Base-by-base conservation (phyloP, 345 rosid genomes). In the Geranium rotundifolium region DNA sequence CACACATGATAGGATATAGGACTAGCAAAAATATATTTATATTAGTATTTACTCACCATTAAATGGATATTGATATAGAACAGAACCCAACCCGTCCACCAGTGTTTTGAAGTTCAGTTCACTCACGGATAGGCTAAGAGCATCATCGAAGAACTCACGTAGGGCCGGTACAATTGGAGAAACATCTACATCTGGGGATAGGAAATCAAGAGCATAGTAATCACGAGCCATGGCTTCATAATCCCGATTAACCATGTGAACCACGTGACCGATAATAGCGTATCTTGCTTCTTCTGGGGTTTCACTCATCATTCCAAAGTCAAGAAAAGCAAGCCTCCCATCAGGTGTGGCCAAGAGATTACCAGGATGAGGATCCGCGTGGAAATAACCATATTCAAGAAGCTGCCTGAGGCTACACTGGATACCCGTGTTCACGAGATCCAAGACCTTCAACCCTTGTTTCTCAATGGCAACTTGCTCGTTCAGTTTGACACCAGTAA, bases 301-400 rank as follows among this genome's bases (percentile, higher is more conserved):
- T 77, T 92, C 97, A 71, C 99, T 92, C 97, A 92, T 92, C 99
- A 92, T 92, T 29, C 99, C 97, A 75, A 89, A 92, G 71, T 92
- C 99, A 57, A 92, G 84, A 83, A 92, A 93, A 57, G 99, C 97
- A 67, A 93, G 97, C 76, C 84, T 93, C 14, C 99, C 99, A 60
- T 87, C 96, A 29, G 97, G 99, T 54, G 99, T 93, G 20, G 96
- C 99, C 81, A 93, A 74, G 61, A 93, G 96, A 67, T 93, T 93
- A 46, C 99, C 99, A 54, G 99, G 99, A 80, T 93, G 99, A 77
- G 99, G 99, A 58, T 90, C 99, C 14, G 97, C 99, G 63, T 93
- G 99, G 71, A 93, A 93, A 64, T 84, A 93, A 0, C 99, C 99
- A 61, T 93, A 88, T 74, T 93, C 99, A 7, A 93, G 89, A 52